Evolutionary conservation across 2,329 filamentous ascomycete genomes (phyloP), one percentile per base, ranked within the genome.

Genomic region (Cordyceps pruinosa): DNA sequence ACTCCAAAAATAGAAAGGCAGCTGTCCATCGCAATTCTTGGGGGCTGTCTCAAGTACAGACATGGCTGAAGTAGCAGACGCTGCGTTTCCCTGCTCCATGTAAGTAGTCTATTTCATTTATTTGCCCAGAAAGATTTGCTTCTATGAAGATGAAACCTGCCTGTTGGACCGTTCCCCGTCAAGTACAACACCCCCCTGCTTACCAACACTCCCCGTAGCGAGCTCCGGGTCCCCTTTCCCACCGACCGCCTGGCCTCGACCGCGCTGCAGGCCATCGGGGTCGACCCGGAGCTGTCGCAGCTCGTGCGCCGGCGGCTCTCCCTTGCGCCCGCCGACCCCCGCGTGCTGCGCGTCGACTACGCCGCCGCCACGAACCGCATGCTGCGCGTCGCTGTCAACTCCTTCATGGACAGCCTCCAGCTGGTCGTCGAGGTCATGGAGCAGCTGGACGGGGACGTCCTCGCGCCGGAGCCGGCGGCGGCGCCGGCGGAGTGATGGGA

Each of bases 311-410:
- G 93, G 58, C 77, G 80, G 2, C 87, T 97, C 62, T 77, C 79
- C 41, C 76, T 90, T 50, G 72, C 74, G 28, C 47, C 68, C n/a
- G 42, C 26, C 8, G 49, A 28, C 35, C 32, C 69, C 19, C 72
- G 67, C 23, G 72, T 92, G 5, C 77, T 97, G 49, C 78, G 81
- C 59, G 87, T 89, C 10, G 81, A 87, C 59, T 97, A 97, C 73
- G 82, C 80, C 56, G 94, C 94, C 1, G 90, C 90, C 0, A 97
- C 94, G 21, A 96, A 97, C 69, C 87, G 94, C 64, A 97, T 97
- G 93, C 80, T 99, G 58, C 86, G 94, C 45, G 94, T 99, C 2
- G 89, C 93, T 3, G 92, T 97, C 57, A 97, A 97, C 73, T 90
- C 91, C 10, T 97, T 97, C 72, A 91, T 97, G 79, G 93, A 97